Evolutionary conservation across 2,329 filamentous ascomycete genomes (phyloP).

Genomic region (Alternaria infectoria): DNA sequence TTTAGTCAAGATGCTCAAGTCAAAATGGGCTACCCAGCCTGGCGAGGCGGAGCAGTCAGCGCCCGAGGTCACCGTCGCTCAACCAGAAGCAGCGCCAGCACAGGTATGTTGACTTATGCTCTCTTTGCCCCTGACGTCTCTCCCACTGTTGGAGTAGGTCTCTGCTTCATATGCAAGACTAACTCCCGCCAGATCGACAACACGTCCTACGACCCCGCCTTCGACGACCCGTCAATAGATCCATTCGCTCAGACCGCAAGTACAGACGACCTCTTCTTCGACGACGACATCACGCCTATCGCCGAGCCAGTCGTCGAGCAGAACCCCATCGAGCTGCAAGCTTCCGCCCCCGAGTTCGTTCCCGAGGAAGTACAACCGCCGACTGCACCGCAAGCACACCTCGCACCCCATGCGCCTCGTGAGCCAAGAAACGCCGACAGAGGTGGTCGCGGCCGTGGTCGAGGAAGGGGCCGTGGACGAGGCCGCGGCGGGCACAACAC

Average conservation of each 20-base stretch:
- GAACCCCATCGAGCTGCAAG: slow-evolving; percentile 26
- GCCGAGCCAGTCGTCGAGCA: slow-evolving; percentile 51
- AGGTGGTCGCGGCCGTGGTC: slow-evolving; percentile 33
- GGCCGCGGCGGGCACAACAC: slow-evolving; percentile 23
- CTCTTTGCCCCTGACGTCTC: background rate
- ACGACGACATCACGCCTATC: slow-evolving; percentile 58
- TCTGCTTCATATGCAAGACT: background rate
- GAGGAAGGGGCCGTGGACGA: slow-evolving; percentile 34
- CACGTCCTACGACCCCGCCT: slow-evolving; percentile 36
- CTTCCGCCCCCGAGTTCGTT: slow-evolving; percentile 27
- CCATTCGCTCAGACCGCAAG: slow-evolving; percentile 58
- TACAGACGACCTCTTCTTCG: slow-evolving; percentile 59
- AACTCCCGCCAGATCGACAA: slow-evolving; percentile 17
- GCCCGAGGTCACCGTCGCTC: background rate
- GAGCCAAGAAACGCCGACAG: slow-evolving; percentile 37
- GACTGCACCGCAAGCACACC: slow-evolving; percentile 26
- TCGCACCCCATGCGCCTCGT: slow-evolving; percentile 30
- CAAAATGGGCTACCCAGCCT: slow-evolving; percentile 40
- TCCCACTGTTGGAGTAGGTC: too few relatives aligned
- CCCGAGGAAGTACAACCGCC: slow-evolving; percentile 26
- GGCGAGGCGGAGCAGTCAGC: slow-evolving; percentile 10
- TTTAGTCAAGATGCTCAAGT: slow-evolving; percentile 35
- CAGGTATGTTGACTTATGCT: background rate
- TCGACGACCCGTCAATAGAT: slow-evolving; percentile 44
- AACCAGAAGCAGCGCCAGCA: slow-evolving; percentile 14